These are phyloP conservation scores for Pleurotus giganteus DNA, from an alignment of 768 basidiomycete species.

Conservation along the genomic window DNA sequence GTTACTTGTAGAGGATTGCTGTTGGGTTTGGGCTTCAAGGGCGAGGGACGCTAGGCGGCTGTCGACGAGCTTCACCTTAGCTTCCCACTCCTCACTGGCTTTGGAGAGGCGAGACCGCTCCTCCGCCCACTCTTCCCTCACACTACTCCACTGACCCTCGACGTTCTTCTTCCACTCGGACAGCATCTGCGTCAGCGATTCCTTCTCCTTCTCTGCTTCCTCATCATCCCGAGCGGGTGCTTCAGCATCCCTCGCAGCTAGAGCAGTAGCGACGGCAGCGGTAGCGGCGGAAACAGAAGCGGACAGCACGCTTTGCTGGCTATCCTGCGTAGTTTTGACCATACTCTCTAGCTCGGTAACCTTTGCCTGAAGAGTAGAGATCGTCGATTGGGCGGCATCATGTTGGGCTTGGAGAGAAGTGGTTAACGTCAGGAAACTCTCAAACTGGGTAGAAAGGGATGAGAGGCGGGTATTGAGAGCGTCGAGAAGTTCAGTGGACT, in stretches of 20 bases:
- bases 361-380: conserved; percentile 64
- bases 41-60: conserved; percentile 15
- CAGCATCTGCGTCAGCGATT: conserved; percentile 52
- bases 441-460: conserved; percentile 66
- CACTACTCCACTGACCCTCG: conserved; percentile 74
- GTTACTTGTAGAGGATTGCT: conserved; percentile 13
- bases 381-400: conserved; percentile 70
- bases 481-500: conserved; percentile 35
- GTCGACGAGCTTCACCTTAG: conserved; percentile 42
- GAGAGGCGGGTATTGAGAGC: conserved; percentile 65
- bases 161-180: conserved; percentile 75
- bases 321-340: conserved; percentile 42
- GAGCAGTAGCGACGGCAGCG: conserved; percentile 8
- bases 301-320: background rate
- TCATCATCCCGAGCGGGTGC: conserved; percentile 8
- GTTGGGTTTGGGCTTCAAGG: conserved; percentile 32
- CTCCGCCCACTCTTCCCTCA: conserved; percentile 79
- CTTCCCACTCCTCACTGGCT: conserved; percentile 84
- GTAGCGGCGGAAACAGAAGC: conserved; percentile 12
- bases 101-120: conserved; percentile 74
- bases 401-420: conserved; percentile 77
- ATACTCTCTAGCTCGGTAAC: conserved; percentile 61
- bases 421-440: conserved; percentile 72
- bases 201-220: conserved; percentile 32
- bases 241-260: conserved; percentile 10